phyloP scores from a whole-genome alignment of 257 asterid species.

The Solanum virginianum region DNA sequence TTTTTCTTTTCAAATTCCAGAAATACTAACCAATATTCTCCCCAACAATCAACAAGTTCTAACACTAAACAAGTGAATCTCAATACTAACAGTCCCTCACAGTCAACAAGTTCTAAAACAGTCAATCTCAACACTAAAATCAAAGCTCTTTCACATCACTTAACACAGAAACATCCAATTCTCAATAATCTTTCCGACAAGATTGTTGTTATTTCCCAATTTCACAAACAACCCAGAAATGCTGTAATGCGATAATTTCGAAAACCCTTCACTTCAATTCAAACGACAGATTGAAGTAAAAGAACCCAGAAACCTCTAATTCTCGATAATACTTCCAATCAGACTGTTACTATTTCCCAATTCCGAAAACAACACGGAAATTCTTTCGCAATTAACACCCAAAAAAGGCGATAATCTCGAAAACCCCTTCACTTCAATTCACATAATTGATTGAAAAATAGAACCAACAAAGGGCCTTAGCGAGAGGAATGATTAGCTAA shows the following conservation, averaged over 20 bases:
- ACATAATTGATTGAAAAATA: constrained; percentile 11
- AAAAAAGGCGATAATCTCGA: not conserved
- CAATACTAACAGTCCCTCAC: not conserved
- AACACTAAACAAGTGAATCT: not conserved
- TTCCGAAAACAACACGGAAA: not conserved
- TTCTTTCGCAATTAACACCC: not conserved
- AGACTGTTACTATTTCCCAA: not conserved
- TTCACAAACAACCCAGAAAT: not conserved
- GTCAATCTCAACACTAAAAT: not conserved
- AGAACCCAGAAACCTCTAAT: not conserved
- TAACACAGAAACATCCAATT: not conserved
- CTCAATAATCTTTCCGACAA: not conserved
- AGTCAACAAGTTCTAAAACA: not conserved
- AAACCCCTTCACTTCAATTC: not conserved
- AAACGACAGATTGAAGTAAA: constrained; percentile 10
- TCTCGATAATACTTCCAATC: not conserved
- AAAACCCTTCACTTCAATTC: not conserved
- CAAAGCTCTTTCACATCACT: not conserved
- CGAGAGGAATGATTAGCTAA: constrained; percentile 80
- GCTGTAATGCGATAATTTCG: not conserved
- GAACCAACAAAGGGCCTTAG: constrained; percentile 12
- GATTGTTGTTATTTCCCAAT: not conserved
- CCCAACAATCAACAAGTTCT: not conserved
- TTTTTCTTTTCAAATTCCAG: not conserved
- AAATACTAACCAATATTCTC: not conserved